Base-by-base conservation (phyloP, 768 basidiomycete species). In the Kwoniella sp. region DNA sequence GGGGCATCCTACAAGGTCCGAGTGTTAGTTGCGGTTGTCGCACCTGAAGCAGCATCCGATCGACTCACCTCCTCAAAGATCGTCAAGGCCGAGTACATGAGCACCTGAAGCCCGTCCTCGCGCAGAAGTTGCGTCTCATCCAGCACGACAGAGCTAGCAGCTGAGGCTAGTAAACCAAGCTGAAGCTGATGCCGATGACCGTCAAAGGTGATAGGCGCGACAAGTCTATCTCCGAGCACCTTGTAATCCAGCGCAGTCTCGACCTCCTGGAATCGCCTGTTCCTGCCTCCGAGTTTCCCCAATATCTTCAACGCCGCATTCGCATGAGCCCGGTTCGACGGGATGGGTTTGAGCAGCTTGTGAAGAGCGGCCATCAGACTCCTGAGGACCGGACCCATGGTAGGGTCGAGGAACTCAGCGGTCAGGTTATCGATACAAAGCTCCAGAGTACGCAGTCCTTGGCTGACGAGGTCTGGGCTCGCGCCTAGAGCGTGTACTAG, bases 391-490 rank as follows among this genome's bases (percentile, higher is more conserved):
- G 88, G 89, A 57, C 84, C 88, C 59, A 98, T 82, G 2, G 90
- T 92, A 3, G 95, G 95, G 65, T 98, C 93, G 25, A 99, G 80
- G 78, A 98, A 98, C 75, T 98, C 95, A 2, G 90, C 89, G 0
- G 90, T 95, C 23, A 99, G 81, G 70, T 98, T 99, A 77, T 99
- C 95, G 66, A 98, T 93, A 76, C 93, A 98, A n/a, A 99, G 80
- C 73, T 99, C 95, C 53, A 99, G 81, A 0, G 95, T 99, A 5
- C 95, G 83, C 22, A 99, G 78, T 38, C 95, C 95, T 77, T 99
- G 95, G 20, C 89, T 85, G 47, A 96, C 87, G 39, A 95, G 82
- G 47, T 99, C 95, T 5, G 85, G 82, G 32, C 82, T 83, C 31
- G 91, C 91, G 44, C 85, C 83, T 45, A 99, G 77, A 7, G 95